Percentiles rank a stretch among this genome's conserved stretches.
Conservation (phyloP, 495 filamentous ascomycete genomes). For the Penicillium turbatum region DNA sequence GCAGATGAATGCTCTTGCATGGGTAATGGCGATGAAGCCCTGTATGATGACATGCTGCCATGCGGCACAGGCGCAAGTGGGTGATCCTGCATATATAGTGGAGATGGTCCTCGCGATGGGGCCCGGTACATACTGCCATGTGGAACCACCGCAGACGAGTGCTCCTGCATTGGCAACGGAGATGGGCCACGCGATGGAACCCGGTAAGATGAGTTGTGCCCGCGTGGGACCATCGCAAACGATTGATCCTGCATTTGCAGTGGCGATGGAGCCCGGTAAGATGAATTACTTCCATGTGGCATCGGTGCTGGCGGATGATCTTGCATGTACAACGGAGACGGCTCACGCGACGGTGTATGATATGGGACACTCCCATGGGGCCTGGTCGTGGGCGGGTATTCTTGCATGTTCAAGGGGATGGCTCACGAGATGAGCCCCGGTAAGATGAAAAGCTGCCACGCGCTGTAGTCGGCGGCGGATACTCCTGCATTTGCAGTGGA, state of each 20-base stretch:
- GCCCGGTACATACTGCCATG: slow-evolving; percentile 19
- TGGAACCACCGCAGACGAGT: slow-evolving; percentile 14
- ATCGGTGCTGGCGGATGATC: slow-evolving; percentile 20
- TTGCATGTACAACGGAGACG: slow-evolving; percentile 10
- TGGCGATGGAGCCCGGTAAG: slow-evolving; percentile 1
- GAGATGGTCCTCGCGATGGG: slow-evolving; percentile 3
- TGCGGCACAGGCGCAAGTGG: slow-evolving; percentile 18
- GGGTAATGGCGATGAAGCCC: not conserved
- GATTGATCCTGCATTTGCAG: not conserved
- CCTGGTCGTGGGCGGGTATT: not conserved
- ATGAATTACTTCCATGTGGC: slow-evolving; percentile 27
- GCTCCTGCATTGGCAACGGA: slow-evolving; percentile 12
- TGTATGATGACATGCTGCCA: slow-evolving; percentile 28
- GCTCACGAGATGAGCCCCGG: not conserved
- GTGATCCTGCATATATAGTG: slow-evolving; percentile 10
- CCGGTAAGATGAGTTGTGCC: not conserved
- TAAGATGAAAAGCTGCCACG: slow-evolving; percentile 26
- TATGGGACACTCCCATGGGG: not conserved
- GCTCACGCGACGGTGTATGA: not conserved
- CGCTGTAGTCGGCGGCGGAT: slow-evolving; percentile 18
- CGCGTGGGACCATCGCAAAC: slow-evolving; percentile 7
- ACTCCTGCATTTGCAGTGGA: slow-evolving; percentile 13
- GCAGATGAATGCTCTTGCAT: not conserved
- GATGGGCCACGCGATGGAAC: not conserved
- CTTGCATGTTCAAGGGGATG: slow-evolving; percentile 19